These are phyloP conservation scores for Xerocomellus amylosporus DNA, from an alignment of 768 basidiomycete species.

Conservation along the genomic window DNA sequence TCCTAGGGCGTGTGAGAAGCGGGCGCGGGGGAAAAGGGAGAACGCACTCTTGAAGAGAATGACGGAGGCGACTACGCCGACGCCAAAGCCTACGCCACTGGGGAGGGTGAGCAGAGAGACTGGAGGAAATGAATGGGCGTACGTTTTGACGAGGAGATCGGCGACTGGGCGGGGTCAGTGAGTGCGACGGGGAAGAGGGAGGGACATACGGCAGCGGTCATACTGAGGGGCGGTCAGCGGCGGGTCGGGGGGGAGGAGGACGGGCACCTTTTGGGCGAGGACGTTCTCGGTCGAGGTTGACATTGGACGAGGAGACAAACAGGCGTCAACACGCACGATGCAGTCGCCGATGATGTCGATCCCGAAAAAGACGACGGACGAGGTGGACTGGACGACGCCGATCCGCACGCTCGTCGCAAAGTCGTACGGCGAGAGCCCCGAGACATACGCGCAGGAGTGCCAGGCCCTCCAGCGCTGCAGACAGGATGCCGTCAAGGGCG, in stretches of 20 bases:
- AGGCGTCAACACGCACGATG: constrained; percentile 41
- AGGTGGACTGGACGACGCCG: constrained; percentile 93
- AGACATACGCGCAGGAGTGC: constrained; percentile 83
- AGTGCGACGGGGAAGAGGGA: constrained; percentile 17
- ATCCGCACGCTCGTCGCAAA: constrained; percentile 84
- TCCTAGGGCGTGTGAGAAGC: constrained; percentile 45
- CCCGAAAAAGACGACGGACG: constrained; percentile 91
- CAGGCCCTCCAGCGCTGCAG: constrained; percentile 83
- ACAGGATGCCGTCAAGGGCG: constrained; percentile 94
- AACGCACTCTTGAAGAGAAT: constrained; percentile 87
- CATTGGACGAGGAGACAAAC: constrained; percentile 34
- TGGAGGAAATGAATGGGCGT: constrained; percentile 26
- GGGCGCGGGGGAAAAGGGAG: neutral
- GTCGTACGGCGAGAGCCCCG: constrained; percentile 92
- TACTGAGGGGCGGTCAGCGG: constrained; percentile 44
- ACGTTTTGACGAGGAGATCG: constrained; percentile 87
- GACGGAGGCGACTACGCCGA: constrained; percentile 85
- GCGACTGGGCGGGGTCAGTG: constrained; percentile 48
- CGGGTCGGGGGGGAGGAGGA: neutral
- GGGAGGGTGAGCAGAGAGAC: constrained; percentile 7
- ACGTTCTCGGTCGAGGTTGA: constrained; percentile 85
- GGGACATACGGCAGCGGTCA: constrained; percentile 79
- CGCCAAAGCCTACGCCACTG: constrained; percentile 87
- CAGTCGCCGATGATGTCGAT: constrained; percentile 90
- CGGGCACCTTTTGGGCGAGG: constrained; percentile 83